Evolutionary conservation across 352 stramenopile genomes (phyloP).

Genomic region (Globisporangium cystogenes): DNA sequence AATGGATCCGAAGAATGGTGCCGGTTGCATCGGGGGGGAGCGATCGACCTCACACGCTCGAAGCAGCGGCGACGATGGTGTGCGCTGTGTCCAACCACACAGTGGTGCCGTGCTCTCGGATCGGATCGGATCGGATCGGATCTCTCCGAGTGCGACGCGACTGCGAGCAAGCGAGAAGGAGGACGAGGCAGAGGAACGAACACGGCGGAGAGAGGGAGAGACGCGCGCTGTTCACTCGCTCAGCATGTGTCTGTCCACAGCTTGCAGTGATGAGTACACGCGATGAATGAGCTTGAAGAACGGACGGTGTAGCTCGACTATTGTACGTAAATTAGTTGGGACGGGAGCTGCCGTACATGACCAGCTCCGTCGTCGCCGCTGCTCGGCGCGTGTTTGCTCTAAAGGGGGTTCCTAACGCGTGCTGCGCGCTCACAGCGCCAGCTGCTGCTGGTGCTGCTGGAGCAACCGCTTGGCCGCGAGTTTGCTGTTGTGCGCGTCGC

Average conservation of each 20-base stretch:
- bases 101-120: no score
- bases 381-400: neutral
- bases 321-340: neutral
- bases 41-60: no score
- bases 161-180: neutral
- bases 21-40: no score
- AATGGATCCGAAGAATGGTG: no score
- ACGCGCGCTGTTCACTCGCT: no score
- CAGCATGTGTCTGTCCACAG: neutral
- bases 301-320: neutral
- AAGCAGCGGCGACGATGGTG: neutral
- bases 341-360: neutral
- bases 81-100: no score
- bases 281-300: no score
- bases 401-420: constrained; percentile 5
- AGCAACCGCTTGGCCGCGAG: constrained; percentile 9
- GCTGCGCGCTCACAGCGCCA: neutral
- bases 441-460: constrained; percentile 10
- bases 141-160: no score
- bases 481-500: constrained; percentile 43
- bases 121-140: no score
- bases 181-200: neutral
- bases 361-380: neutral
- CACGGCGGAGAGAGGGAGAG: neutral
- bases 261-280: no score